Conservation (phyloP, 305 asterid genomes). For the Fraxinus dipetala region DNA sequence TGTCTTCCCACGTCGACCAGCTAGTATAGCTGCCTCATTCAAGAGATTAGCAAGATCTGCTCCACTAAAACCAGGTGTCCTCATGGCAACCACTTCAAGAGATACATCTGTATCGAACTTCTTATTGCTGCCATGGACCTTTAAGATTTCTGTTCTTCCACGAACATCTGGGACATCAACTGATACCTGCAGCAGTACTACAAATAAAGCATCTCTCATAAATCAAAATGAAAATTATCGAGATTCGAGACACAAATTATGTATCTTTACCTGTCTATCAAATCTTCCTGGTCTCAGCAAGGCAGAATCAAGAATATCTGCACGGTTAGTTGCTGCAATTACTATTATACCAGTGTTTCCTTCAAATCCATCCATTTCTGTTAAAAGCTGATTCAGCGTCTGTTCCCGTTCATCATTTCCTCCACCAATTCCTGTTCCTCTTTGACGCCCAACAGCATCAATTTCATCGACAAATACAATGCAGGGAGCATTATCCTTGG, state of each 20-base stretch:
- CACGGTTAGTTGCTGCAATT: constrained; percentile 61
- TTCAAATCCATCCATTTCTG: constrained; percentile 68
- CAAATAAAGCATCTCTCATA: background rate
- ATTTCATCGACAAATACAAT: constrained; percentile 70
- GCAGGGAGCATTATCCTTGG: constrained; percentile 63
- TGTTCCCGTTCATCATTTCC: constrained; percentile 73
- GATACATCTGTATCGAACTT: constrained; percentile 54
- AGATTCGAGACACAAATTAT: background rate
- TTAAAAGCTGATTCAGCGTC: constrained; percentile 64
- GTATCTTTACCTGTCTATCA: constrained; percentile 48
- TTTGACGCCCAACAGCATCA: constrained; percentile 68
- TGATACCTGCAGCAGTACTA: constrained; percentile 53
- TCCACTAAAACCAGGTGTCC: constrained; percentile 97
- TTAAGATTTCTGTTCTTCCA: constrained; percentile 64
- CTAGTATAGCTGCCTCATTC: constrained; percentile 96
- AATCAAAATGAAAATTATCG: background rate
- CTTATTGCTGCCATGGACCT: constrained; percentile 29
- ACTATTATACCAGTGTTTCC: constrained; percentile 64
- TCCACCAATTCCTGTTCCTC: constrained; percentile 63
- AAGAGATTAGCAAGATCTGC: constrained; percentile 94
- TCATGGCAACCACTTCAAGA: constrained; percentile 78
- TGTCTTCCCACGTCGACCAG: constrained; percentile 82
- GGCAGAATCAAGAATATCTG: constrained; percentile 65
- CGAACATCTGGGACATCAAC: constrained; percentile 71
- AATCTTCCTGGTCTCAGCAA: constrained; percentile 69